Evolutionary conservation across 306 rosid species (phyloP).

Genomic region (Dicorynia guianensis): DNA sequence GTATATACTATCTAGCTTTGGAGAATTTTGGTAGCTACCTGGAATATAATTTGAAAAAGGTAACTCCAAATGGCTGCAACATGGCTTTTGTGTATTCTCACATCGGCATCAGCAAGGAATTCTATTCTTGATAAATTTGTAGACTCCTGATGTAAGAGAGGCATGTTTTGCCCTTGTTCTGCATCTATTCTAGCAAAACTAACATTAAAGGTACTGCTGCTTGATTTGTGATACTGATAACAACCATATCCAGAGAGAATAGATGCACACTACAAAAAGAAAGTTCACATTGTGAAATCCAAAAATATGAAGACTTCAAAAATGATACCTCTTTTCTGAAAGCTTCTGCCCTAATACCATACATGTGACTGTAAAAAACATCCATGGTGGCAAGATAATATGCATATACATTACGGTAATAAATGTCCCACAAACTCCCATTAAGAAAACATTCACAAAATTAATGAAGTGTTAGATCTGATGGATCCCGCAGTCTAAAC

Average conservation of each 20-base stretch:
- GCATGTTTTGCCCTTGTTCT: slow-evolving; percentile 62
- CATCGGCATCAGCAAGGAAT: slow-evolving; percentile 33
- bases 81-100: slow-evolving; percentile 27
- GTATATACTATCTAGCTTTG: too few species aligned
- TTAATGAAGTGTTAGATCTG: too few species aligned
- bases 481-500: too few species aligned
- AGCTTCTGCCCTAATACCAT: neutral
- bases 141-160: slow-evolving; percentile 55
- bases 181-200: slow-evolving; percentile 47
- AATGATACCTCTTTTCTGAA: neutral
- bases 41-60: slow-evolving; percentile 56
- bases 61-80: slow-evolving; percentile 47
- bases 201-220: slow-evolving; percentile 32
- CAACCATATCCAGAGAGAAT: slow-evolving; percentile 69
- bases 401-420: neutral
- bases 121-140: slow-evolving; percentile 39
- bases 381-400: neutral
- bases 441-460: too few species aligned
- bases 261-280: slow-evolving; percentile 68
- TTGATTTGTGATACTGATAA: slow-evolving; percentile 49
- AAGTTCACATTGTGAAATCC: slow-evolving; percentile 31
- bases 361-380: slow-evolving; percentile 17
- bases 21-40: slow-evolving; percentile 56
- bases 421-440: too few species aligned
- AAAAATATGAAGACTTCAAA: slow-evolving; percentile 5